phyloP scores from a whole-genome alignment of 305 asterid species.

The Solanum hybrid region DNA sequence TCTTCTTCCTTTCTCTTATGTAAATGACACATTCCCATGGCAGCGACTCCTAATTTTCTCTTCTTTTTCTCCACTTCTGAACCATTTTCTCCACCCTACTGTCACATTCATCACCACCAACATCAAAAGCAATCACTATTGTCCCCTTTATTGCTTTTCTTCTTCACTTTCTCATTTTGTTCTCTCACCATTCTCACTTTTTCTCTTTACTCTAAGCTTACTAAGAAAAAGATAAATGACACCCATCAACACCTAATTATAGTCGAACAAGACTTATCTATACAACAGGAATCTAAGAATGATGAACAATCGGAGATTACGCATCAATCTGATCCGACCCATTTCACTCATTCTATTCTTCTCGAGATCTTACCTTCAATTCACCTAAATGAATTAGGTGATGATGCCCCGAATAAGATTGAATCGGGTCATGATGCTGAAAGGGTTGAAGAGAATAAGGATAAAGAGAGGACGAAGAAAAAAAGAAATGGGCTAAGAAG shows the following conservation, averaged over 20 bases:
- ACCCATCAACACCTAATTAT: not conserved
- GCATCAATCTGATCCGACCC: slow-evolving; percentile 27
- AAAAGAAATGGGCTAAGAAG: slow-evolving; percentile 53
- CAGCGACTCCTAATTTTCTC: not conserved
- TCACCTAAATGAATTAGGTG: slow-evolving; percentile 29
- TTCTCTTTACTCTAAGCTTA: slow-evolving; percentile 22
- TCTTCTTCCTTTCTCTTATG: not conserved
- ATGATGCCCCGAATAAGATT: slow-evolving; percentile 16
- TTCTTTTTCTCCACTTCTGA: not conserved
- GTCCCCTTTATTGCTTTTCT: slow-evolving; percentile 16
- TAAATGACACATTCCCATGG: not conserved
- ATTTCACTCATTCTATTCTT: slow-evolving; percentile 33
- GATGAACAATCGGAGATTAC: not conserved
- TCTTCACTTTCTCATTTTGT: slow-evolving; percentile 16
- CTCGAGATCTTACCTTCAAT: slow-evolving; percentile 43
- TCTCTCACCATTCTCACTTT: slow-evolving; percentile 23
- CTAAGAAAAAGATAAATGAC: no score
- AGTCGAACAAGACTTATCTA: slow-evolving; percentile 20
- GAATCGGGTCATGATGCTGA: slow-evolving; percentile 23
- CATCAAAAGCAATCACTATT: slow-evolving; percentile 19
- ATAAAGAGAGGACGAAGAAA: slow-evolving; percentile 36
- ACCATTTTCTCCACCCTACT: not conserved
- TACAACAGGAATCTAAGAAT: slow-evolving; percentile 12
- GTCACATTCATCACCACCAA: not conserved
- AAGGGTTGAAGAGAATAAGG: not conserved